A percentile compares a stretch with the other conserved stretches of the same genome.
Evolutionary conservation across 1,139 yeast genomes (phyloP).

Genomic region (Candida gigantensis): DNA sequence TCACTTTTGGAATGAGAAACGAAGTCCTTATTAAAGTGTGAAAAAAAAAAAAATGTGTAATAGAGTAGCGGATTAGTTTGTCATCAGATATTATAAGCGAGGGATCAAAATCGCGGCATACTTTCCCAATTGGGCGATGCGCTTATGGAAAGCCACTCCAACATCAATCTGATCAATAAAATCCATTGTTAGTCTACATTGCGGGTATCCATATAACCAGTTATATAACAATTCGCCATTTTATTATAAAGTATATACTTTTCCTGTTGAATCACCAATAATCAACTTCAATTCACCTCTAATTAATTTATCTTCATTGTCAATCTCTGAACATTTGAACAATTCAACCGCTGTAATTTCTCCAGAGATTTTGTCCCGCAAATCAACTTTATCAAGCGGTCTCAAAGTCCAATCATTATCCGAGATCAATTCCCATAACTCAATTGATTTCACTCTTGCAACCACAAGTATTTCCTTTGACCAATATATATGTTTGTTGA

Average conservation of each 20-base stretch:
- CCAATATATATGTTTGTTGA: slow-evolving; percentile 40
- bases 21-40: too few relatives aligned
- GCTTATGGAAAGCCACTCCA: neutral
- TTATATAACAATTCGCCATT: too few relatives aligned
- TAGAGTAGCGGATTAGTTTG: too few relatives aligned
- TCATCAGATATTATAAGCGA: too few relatives aligned
- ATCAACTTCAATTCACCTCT: slow-evolving; percentile 36
- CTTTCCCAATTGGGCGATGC: too few relatives aligned
- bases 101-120: neutral
- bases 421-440: slow-evolving; percentile 30
- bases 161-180: too few relatives aligned
- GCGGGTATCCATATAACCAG: too few relatives aligned
- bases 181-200: too few relatives aligned
- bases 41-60: too few relatives aligned
- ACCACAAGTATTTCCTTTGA: slow-evolving; percentile 35
- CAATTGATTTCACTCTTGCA: slow-evolving; percentile 22
- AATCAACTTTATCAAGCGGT: slow-evolving; percentile 20
- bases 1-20: too few relatives aligned
- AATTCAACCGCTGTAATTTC: slow-evolving; percentile 30
- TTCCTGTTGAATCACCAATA: slow-evolving; percentile 43
- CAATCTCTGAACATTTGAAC: slow-evolving; percentile 33
- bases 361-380: slow-evolving; percentile 16
- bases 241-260: slow-evolving; percentile 27
- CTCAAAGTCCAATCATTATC: slow-evolving; percentile 26
- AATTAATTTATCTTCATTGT: slow-evolving; percentile 35